Evolutionary conservation across 2,329 filamentous ascomycete genomes (phyloP), one percentile per base, ranked within the genome.

Genomic region (Hirsutella thompsonii): DNA sequence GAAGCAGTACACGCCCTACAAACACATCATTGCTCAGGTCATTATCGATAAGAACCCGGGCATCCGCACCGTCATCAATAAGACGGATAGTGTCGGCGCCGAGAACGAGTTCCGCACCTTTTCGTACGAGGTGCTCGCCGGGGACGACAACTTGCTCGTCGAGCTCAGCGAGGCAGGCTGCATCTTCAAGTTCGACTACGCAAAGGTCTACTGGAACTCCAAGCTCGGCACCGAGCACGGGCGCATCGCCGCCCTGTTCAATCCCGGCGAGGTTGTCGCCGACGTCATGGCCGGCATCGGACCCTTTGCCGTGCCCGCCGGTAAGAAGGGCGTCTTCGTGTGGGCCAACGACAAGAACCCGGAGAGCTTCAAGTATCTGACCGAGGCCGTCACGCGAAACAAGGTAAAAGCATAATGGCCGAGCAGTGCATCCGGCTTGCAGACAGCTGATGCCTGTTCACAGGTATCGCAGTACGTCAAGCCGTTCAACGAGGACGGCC

Each of bases 261-360:
- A 76, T 42, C 78, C 83, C 6, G 89, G 92, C 32, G 84, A 96
- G 55, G 88, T 88, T 3, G 84, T 96, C 2, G 92, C 83, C 64
- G 92, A 98, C 61, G 83, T 95, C 48, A 98, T 96, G 90, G 90
- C 89, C 1, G 92, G 92, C 35, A 89, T 98, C 38, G 92, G 92
- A 0, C 92, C 92, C 0, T 98, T 98, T 60, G 89, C 90, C 19
- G 72, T 94, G 3, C 92, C 92, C 0, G 88, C 90, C 0, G 92
- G 86, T 14, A 93, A 84, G 66, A 90, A 83, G 60, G 79, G 77
- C 32, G 85, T 93, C 21, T 94, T 96, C 52, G 89, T 95, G 16
- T 94, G 85, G 80, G 92, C 89, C 32, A 98, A 96, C 62, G 92
- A 98, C 59, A 80, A 95, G 57, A 98, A 98, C 57, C 90, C 90